Evolutionary conservation across 495 filamentous ascomycete genomes (phyloP), one percentile per base, ranked within the genome.

Genomic region (Pseudomonodictys pantanalensis): DNA sequence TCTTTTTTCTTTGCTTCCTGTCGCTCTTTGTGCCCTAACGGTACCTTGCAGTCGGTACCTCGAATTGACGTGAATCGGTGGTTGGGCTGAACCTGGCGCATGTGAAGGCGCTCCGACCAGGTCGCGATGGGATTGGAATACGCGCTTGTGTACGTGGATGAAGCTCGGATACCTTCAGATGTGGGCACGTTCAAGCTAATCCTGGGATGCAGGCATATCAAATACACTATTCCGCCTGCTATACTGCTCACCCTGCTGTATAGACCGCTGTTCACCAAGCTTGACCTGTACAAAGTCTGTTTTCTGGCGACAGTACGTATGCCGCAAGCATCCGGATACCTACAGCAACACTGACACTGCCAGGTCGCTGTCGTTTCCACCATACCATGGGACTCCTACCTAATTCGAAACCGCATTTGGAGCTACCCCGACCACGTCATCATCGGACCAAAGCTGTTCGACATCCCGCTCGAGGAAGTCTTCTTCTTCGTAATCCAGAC

Each of bases 401-500:
- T 89, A 17, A 83, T 89, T 63, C 76, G 76, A 35, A 76, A 69
- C 46, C 72, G 74, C 49, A 78, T 89, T 65, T 88, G 86, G 86
- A 83, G 80, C n/a, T 89, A 87, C 65, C 85, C 86, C 8, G 66
- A 75, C 9, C 70, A 78, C 41, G 85, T 76, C 6, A 76, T 88
- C 18, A 44, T 83, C 33, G 86, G 86, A 1, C 76, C 72, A 15
- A 81, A 72, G 1, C 68, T 87, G 18, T 81, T 81, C 64, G 67
- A 67, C 5, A 83, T 89, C 46, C 86, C 86, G 0, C 60, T 77
- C 2, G 86, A 89, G 66, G 86, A 88, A 63, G 58, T 88, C 22
- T 88, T 88, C 71, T 89, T 88, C 76, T 88, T 88, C 69, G 68
- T 87, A n/a, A 80, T 89, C 29, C 86, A 89, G 68, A 88, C 86